Evolutionary conservation across 2,329 filamentous ascomycete genomes (phyloP), one percentile per base, ranked within the genome.

Genomic region (Sarocladium oryzae): DNA sequence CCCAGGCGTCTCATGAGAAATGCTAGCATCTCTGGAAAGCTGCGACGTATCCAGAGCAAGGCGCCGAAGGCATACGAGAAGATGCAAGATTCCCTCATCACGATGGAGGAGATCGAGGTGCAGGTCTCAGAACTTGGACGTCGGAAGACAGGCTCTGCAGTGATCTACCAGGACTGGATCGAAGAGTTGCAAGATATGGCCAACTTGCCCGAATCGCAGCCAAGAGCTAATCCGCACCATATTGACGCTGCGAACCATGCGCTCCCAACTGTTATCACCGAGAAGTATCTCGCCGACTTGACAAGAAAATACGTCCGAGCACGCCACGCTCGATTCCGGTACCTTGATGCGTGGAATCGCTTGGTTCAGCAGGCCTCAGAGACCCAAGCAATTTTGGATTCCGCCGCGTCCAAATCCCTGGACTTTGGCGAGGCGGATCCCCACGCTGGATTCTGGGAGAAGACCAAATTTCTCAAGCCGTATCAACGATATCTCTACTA

Each of bases 251-350:
- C 50, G 13, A 21, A 23, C 26, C 52, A 48, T 50, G 73, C 67
- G 4, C 63, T 92, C 2, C 92, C 92, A 0, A 83, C 86, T 16
- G 85, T 97, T 46, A 88, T 99, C 55, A 97, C 93, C 0, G 88
- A 95, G 63, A 86, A 92, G 60, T 99, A 95, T 66, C 75, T 99
- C 55, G 93, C 93, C 51, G 89, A 96, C 56, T 69, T 99, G 28
- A 95, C 90, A 2, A 78, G 92, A 52, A 86, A 87, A 56, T 74
- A 97, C 28, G 82, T 87, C 58, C 82, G 90, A 52, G 89, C 91
- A 6, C 81, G 87, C 24, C 91, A 99, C 66, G 84, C 88, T 50
- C 86, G 89, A 57, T 84, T 86, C 21, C 81, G 93, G 40, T 96
- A 93, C 61, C 74, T 86, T 21, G 85, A 87, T 60, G 88, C 95